Percentiles rank a stretch among this genome's conserved stretches.
These are phyloP conservation scores for Tulasnella sp. DNA, from an alignment of 768 basidiomycete species.

Conservation along the genomic window DNA sequence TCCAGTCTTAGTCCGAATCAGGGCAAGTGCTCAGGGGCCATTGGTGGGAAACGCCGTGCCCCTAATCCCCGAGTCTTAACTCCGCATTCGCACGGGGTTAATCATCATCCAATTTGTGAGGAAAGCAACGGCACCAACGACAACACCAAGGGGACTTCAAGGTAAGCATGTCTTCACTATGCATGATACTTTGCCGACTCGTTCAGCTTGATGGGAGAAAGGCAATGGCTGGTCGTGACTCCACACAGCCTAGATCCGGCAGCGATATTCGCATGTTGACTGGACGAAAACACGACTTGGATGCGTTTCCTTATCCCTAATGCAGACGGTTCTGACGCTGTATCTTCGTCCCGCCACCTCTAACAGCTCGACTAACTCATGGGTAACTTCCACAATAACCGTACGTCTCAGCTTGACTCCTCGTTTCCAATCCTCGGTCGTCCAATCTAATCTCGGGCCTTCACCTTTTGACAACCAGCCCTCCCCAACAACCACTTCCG, in stretches of 20 bases:
- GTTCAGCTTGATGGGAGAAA: background rate
- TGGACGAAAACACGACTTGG: background rate
- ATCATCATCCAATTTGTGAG: conserved; percentile 2
- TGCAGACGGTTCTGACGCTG: conserved; percentile 1
- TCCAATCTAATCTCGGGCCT: background rate
- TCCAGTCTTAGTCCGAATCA: background rate
- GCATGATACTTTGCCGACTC: background rate
- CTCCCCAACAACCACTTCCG: conserved; percentile 91
- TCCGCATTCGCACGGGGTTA: background rate
- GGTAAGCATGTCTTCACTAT: background rate
- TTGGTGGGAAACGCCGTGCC: background rate
- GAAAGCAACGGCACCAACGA: background rate
- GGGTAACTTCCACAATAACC: conserved; percentile 13
- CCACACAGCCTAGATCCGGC: background rate
- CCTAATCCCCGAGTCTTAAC: background rate
- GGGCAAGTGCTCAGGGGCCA: background rate
- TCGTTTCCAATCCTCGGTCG: background rate
- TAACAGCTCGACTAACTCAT: background rate
- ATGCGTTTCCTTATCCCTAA: background rate
- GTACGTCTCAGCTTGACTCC: background rate
- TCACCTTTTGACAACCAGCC: conserved; percentile 30
- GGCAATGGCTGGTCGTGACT: background rate
- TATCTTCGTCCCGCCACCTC: background rate
- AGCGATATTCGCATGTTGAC: background rate
- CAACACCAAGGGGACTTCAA: conserved; percentile 7